These are phyloP conservation scores for Quercus lobata DNA, from an alignment of 331 rosid species.

Conservation along the genomic window DNA sequence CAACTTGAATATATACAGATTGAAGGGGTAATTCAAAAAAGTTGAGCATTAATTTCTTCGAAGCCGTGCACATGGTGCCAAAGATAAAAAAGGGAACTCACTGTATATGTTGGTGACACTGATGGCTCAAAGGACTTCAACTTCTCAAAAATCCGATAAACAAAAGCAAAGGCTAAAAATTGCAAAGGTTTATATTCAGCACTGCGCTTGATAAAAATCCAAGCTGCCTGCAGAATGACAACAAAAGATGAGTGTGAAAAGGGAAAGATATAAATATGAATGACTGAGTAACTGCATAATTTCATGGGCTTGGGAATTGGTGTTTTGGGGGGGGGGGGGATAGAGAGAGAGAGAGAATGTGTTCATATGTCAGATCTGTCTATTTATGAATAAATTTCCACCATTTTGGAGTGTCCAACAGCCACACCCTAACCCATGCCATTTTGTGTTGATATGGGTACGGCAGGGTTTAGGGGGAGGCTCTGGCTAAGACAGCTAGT, in stretches of 20 bases:
- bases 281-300: neutral
- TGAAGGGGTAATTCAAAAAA: slow-evolving; percentile 8
- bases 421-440: neutral
- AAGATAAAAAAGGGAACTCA: slow-evolving; percentile 43
- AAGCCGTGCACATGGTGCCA: neutral
- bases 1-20: slow-evolving; percentile 20
- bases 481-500: neutral
- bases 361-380: neutral
- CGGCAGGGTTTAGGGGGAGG: neutral
- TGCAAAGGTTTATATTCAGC: slow-evolving; percentile 93
- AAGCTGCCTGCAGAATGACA: slow-evolving; percentile 66
- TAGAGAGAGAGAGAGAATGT: too few species aligned
- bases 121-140: slow-evolving; percentile 79
- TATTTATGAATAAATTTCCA: neutral
- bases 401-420: neutral
- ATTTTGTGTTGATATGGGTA: neutral
- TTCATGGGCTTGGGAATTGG: neutral
- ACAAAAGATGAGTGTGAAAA: slow-evolving; percentile 12
- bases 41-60: slow-evolving; percentile 4
- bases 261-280: neutral
- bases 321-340: neutral
- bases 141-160: slow-evolving; percentile 95
- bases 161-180: slow-evolving; percentile 85
- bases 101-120: slow-evolving; percentile 55
- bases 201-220: slow-evolving; percentile 64